Conservation (phyloP, 176 grass and related monocot genomes). For the Carex littledalei region DNA sequence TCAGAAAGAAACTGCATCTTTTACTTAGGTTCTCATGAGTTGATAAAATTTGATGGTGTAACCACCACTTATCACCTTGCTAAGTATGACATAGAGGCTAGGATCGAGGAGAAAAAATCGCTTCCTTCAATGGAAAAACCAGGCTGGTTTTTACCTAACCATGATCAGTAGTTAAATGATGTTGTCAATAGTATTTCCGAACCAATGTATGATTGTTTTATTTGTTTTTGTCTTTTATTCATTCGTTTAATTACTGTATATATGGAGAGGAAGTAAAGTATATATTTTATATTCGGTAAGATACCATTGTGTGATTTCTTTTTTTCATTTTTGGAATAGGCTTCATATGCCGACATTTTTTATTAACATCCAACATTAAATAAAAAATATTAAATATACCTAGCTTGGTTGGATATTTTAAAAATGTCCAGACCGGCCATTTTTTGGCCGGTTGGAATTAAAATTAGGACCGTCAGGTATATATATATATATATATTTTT, state of each 20-base stretch:
- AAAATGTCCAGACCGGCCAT: too few species aligned
- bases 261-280: not conserved
- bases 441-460: too few species aligned
- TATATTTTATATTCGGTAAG: not conserved
- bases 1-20: constrained; percentile 15
- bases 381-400: too few species aligned
- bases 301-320: not conserved
- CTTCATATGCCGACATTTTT: too few species aligned
- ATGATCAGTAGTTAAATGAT: not conserved
- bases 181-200: not conserved
- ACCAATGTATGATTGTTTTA: not conserved
- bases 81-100: not conserved
- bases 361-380: too few species aligned
- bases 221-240: not conserved
- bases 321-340: not conserved
- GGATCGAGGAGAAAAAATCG: not conserved
- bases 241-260: not conserved
- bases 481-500: too few species aligned
- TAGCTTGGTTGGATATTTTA: too few species aligned
- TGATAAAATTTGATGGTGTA: constrained; percentile 2
- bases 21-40: not conserved
- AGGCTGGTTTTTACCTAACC: constrained; percentile 4
- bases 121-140: constrained; percentile 16
- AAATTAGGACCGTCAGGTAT: too few species aligned
- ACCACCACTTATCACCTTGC: constrained; percentile 4